These are phyloP conservation scores for Phytophthora sp. DNA, from an alignment of 352 stramenopile genomes.

Conservation along the genomic window DNA sequence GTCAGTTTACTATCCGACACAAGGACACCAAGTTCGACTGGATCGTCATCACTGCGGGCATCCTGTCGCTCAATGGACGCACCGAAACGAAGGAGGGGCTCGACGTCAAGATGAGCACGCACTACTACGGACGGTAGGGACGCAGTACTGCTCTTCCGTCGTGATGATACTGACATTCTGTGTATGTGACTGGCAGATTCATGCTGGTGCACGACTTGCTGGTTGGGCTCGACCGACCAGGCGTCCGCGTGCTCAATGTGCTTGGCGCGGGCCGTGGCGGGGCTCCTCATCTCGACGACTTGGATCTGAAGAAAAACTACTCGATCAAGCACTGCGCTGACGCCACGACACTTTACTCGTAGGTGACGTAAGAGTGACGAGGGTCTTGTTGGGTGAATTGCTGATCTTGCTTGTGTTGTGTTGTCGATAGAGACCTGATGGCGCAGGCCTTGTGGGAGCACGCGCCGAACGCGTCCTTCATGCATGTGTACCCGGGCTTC, in stretches of 20 bases:
- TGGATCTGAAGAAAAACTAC: slow-evolving; percentile 38
- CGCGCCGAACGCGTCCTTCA: slow-evolving; percentile 37
- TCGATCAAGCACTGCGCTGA: slow-evolving; percentile 36
- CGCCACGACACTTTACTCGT: slow-evolving; percentile 40
- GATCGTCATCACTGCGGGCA: slow-evolving; percentile 33
- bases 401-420: neutral
- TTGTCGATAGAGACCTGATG: slow-evolving; percentile 34
- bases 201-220: slow-evolving; percentile 41
- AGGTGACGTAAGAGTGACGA: slow-evolving; percentile 4
- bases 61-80: slow-evolving; percentile 37
- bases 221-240: slow-evolving; percentile 23
- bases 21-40: slow-evolving; percentile 37
- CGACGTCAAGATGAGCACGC: slow-evolving; percentile 42
- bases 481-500: slow-evolving; percentile 41
- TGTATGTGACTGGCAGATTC: slow-evolving; percentile 22
- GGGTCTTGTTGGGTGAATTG: neutral
- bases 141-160: too few species aligned
- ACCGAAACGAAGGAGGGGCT: slow-evolving; percentile 39
- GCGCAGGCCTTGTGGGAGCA: slow-evolving; percentile 35
- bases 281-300: slow-evolving; percentile 32
- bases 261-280: slow-evolving; percentile 32
- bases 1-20: slow-evolving; percentile 34
- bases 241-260: slow-evolving; percentile 38
- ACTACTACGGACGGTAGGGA: slow-evolving; percentile 40
- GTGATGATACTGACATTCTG: slow-evolving; percentile 1